These are phyloP conservation scores for Ambrosia hybrid DNA, from an alignment of 140 eudicot genomes.

Conservation along the genomic window DNA sequence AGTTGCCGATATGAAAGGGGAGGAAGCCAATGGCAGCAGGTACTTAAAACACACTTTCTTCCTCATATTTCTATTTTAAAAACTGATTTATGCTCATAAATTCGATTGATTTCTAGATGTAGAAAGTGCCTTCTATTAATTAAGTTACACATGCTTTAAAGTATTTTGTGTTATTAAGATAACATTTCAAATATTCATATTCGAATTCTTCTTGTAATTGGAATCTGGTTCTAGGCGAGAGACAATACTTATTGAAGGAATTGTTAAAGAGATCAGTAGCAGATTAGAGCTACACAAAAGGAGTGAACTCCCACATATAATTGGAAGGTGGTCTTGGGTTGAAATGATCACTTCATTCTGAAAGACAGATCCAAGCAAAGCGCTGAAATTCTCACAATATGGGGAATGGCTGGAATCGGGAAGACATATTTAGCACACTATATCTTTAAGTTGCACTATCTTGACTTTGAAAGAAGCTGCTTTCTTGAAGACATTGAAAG, in stretches of 20 bases:
- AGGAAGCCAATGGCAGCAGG: too few species aligned
- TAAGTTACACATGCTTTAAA: too few species aligned
- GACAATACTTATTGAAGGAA: constrained; percentile 8
- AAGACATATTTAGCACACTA: too few species aligned
- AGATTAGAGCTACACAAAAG: constrained; percentile 17
- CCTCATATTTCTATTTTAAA: too few species aligned
- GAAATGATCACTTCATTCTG: constrained; percentile 9
- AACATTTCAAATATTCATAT: too few species aligned
- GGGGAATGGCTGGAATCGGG: constrained; percentile 35
- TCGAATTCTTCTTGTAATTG: too few species aligned
- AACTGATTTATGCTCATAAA: too few species aligned
- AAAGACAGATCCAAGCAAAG: constrained; percentile 13
- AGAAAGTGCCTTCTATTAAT: too few species aligned
- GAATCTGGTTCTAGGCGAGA: constrained; percentile 13
- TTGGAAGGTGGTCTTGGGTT: constrained; percentile 17
- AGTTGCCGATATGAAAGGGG: background rate
- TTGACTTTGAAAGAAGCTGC: constrained; percentile 29
- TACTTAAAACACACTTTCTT: too few species aligned
- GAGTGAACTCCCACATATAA: constrained; percentile 6
- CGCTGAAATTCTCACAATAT: constrained; percentile 13
- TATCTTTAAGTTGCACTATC: constrained; percentile 22
- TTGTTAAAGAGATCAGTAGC: constrained; percentile 7
- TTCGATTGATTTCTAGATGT: too few species aligned
- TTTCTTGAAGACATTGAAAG: constrained; percentile 27
- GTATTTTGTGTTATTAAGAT: too few species aligned